These are phyloP conservation scores for Entomortierella lignicola DNA, from an alignment of 192 early-diverging fungal species.

Conservation along the genomic window DNA sequence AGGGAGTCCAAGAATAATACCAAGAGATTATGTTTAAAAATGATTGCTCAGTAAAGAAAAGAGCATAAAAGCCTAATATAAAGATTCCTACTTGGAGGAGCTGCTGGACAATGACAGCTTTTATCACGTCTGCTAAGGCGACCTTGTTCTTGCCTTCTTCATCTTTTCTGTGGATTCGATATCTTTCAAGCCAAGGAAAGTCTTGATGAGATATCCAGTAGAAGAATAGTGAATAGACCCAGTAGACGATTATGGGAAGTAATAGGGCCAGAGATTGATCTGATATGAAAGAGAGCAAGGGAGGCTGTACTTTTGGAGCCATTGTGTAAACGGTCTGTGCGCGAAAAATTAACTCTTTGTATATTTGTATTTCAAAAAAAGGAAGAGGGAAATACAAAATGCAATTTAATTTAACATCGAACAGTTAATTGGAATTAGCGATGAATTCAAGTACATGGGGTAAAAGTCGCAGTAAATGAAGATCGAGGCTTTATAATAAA, in stretches of 20 bases:
- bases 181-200: constrained; percentile 71
- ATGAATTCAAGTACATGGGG: too few relatives aligned
- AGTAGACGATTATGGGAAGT: constrained; percentile 72
- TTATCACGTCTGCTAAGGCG: constrained; percentile 68
- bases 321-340: constrained; percentile 7
- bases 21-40: too few relatives aligned
- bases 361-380: too few relatives aligned
- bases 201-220: constrained; percentile 66
- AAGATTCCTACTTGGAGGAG: constrained; percentile 62
- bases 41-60: too few relatives aligned
- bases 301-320: constrained; percentile 36
- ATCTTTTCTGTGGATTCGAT: constrained; percentile 69
- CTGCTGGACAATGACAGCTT: constrained; percentile 74
- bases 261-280: constrained; percentile 61
- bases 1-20: too few relatives aligned
- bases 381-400: too few relatives aligned
- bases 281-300: constrained; percentile 54
- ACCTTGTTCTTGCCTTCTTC: constrained; percentile 70
- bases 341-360: too few relatives aligned
- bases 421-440: too few relatives aligned
- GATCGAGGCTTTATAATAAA: too few relatives aligned
- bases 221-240: constrained; percentile 73
- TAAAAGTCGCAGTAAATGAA: too few relatives aligned
- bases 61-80: neutral
- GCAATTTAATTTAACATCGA: too few relatives aligned